These are phyloP conservation scores for Cicer pinnatifidum DNA, from an alignment of 306 rosid species.

Conservation along the genomic window DNA sequence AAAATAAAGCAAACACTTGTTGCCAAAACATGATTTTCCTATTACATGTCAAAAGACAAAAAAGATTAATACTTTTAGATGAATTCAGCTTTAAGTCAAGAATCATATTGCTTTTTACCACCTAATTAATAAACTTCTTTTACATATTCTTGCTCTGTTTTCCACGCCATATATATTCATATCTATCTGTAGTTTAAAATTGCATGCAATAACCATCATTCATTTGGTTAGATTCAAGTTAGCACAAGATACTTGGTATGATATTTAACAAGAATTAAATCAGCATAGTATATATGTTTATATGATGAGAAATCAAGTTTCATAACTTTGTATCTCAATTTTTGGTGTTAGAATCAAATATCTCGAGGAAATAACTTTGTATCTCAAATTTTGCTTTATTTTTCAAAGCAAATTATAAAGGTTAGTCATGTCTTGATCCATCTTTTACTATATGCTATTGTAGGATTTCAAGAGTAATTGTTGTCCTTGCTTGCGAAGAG, in stretches of 20 bases:
- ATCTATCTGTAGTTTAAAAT: neutral
- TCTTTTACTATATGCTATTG: neutral
- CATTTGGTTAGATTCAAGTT: conserved; percentile 13
- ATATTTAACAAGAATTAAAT: neutral
- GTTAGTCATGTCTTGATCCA: neutral
- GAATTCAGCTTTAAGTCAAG: neutral
- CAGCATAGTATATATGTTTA: neutral
- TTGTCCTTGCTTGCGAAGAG: too few species aligned
- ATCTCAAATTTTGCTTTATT: neutral
- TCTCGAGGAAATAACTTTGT: neutral
- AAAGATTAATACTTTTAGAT: neutral
- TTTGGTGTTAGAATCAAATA: neutral
- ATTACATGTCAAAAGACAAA: neutral
- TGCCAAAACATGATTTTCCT: too few species aligned
- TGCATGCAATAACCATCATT: conserved; percentile 12
- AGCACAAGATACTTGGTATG: conserved; percentile 13
- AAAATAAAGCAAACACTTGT: too few species aligned
- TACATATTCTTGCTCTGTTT: neutral
- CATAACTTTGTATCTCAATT: neutral
- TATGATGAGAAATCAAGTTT: neutral
- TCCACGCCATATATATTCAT: neutral
- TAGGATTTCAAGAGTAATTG: too few species aligned
- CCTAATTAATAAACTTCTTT: neutral
- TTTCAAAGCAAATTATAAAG: neutral
- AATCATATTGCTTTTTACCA: neutral